These are phyloP conservation scores for Vanrija pseudolonga DNA, from an alignment of 1,284 basidiomycete species.

Conservation along the genomic window DNA sequence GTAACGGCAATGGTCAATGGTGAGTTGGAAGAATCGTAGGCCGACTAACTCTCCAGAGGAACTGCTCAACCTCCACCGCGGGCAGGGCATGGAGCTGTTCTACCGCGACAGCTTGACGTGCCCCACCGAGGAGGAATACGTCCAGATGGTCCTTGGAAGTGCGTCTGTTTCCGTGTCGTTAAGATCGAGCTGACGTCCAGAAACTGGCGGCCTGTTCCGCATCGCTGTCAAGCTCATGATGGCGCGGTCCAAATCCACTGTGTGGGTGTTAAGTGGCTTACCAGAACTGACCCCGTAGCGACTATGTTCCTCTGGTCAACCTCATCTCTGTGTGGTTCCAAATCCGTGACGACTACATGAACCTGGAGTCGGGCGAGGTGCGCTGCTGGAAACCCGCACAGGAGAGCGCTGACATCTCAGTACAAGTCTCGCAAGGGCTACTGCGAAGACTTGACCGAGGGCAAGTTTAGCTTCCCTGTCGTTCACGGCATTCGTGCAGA, in stretches of 20 bases:
- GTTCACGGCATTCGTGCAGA: conserved; percentile 82
- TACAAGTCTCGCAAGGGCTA: conserved; percentile 91
- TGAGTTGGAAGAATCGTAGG: conserved; percentile 30
- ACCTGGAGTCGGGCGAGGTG: conserved; percentile 80
- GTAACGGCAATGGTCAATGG: conserved; percentile 60
- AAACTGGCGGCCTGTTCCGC: conserved; percentile 91
- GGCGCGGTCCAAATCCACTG: conserved; percentile 59
- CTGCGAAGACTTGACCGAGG: conserved; percentile 90
- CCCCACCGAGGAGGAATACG: conserved; percentile 91
- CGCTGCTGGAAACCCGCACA: conserved; percentile 3
- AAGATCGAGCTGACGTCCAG: conserved; percentile 50
- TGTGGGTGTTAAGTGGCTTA: conserved; percentile 54
- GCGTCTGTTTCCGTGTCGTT: conserved; percentile 41
- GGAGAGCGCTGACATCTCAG: conserved; percentile 47
- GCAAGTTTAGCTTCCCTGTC: conserved; percentile 93
- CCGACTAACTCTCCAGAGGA: conserved; percentile 58
- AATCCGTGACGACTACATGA: conserved; percentile 97
- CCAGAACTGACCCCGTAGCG: conserved; percentile 52
- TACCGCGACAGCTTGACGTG: conserved; percentile 91
- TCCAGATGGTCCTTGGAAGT: conserved; percentile 97
- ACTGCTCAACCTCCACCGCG: conserved; percentile 83
- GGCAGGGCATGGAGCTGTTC: conserved; percentile 90
- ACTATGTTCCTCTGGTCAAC: conserved; percentile 89
- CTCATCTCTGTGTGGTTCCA: conserved; percentile 93
- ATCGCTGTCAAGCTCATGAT: conserved; percentile 96